Evolutionary conservation across 768 basidiomycete species (phyloP), one percentile per base, ranked within the genome.

Genomic region (Lactarius evosmus): DNA sequence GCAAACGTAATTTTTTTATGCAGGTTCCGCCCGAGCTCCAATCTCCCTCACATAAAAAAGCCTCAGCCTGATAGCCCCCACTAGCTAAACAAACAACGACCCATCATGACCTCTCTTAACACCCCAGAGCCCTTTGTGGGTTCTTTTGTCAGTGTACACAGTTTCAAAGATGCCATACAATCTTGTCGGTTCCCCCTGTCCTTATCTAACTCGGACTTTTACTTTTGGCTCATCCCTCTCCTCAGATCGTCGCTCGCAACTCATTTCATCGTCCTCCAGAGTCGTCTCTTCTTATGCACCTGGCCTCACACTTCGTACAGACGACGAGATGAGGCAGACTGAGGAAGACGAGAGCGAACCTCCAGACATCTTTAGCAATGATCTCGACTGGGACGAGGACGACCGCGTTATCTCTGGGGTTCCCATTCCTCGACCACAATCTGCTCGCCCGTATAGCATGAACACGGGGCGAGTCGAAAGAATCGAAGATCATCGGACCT

Each of bases 241-340:
- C 33, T 12, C 50, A 69, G 67, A 69, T 59, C 67, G 66, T 46
- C 67, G 67, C 56, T 60, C 66, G 11, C 62, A 67, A 27, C 38
- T 60, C 34, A 51, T 66, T 27, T 55, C 30, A 7, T 63, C 57
- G 33, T 53, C 56, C 3, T 34, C 56, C 9, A 56, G 56, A 56
- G 58, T 63, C 9, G 29, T 56, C 22, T 38, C 65, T 32, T 34
- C 66, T 5, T 53, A 25, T 44, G 51, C n/a, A n/a, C n/a, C 30
- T 32, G 44, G 36, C 22, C n/a, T 17, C 1, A 2, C 46, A 6
- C 8, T 50, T 32, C 44, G 17, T 22, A 19, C 36, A 32, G 58
- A 63, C 25, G 56, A 66, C 38, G 56, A 58, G 25, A 34, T 55
- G n/a, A 49, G 19, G 33, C 33, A 6, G 7, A 34, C 34, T 8